Base-by-base conservation (phyloP, 805 yeast species). In the Candida silvatica region DNA sequence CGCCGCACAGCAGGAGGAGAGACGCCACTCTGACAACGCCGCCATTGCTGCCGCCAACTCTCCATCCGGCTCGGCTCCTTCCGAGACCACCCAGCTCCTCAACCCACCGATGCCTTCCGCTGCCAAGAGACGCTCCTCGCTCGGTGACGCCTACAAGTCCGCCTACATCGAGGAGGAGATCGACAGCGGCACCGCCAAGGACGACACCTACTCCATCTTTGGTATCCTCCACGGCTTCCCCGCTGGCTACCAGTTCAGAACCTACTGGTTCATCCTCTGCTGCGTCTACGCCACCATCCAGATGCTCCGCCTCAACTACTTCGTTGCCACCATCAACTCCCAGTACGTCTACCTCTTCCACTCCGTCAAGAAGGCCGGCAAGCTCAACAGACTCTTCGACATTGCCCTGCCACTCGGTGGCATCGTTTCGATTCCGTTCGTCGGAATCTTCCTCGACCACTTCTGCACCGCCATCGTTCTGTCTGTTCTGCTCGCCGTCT, bases 331-430 rank as follows among this genome's bases (percentile, higher is more conserved):
- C 14, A 61, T 72, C 38, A 64, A 67, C 35, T 62, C 77, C n/a
- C 79, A 72, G 48, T 72, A 72, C 46, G 51, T 66, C 9, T 72
- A 54, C 43, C 48, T 72, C 36, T 56, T 72, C 29, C 56, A 56
- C 15, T 68, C 74, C 0, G 40, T 54, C 12, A 39, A 42, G 7
- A 38, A 35, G 23, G 71, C 75, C 4, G 61, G 59, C 27, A 37
- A 46, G 17, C 59, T 72, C 41, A 71, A 70, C 48, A 59, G 54
- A 38, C 49, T 69, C 32, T 72, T 72, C 39, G 77, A 72, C 49
- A 45, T 70, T 29, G 74, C 74, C 0, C 62, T 72, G 44, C 79
- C 79, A 18, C 50, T 72, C 34, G 79, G 78, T 8, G 79, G 79
- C 12, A 62, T 72, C 25, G 37, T 72, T 19, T 66, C 77, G 3